Conservation (phyloP, 2,329 filamentous ascomycete species). For the Hawksworthiomyces lignivorus region DNA sequence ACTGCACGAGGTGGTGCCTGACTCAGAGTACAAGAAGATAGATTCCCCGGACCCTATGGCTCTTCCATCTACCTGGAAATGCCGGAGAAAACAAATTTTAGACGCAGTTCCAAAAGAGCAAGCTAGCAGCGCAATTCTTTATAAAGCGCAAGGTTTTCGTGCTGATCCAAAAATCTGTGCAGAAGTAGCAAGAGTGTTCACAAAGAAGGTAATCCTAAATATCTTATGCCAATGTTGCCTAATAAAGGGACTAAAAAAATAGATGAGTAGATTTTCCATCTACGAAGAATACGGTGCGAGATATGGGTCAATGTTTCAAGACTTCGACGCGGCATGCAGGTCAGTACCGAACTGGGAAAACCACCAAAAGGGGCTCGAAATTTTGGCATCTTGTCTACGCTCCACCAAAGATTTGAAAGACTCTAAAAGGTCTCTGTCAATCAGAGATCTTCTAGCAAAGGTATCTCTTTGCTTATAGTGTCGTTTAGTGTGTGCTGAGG, state of each 20-base stretch:
- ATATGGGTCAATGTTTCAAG: slow-evolving; percentile 77
- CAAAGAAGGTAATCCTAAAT: slow-evolving; percentile 50
- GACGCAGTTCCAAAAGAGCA: slow-evolving; percentile 37
- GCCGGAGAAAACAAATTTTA: slow-evolving; percentile 39
- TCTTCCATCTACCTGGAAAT: slow-evolving; percentile 13
- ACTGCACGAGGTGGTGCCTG: slow-evolving; percentile 62
- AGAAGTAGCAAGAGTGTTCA: slow-evolving; percentile 54
- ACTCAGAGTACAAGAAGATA: slow-evolving; percentile 53
- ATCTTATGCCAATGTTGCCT: too few relatives aligned
- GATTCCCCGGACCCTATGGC: slow-evolving; percentile 21
- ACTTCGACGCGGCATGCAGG: slow-evolving; percentile 61
- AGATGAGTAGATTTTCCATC: slow-evolving; percentile 75
- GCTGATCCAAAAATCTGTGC: too few relatives aligned
- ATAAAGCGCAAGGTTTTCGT: too few relatives aligned
- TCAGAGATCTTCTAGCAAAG: slow-evolving; percentile 86
- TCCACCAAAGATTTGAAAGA: slow-evolving; percentile 59
- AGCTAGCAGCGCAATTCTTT: too few relatives aligned
- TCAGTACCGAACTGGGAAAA: slow-evolving; percentile 66
- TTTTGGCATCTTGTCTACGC: slow-evolving; percentile 65
- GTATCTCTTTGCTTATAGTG: too few relatives aligned
- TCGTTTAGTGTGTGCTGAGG: too few relatives aligned
- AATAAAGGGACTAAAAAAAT: slow-evolving; percentile 1
- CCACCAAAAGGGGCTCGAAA: slow-evolving; percentile 80
- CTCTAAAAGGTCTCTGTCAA: slow-evolving; percentile 67
- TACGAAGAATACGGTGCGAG: slow-evolving; percentile 92